Evolutionary conservation across 768 basidiomycete genomes (phyloP).

Genomic region (Lanmaoa rubissima): DNA sequence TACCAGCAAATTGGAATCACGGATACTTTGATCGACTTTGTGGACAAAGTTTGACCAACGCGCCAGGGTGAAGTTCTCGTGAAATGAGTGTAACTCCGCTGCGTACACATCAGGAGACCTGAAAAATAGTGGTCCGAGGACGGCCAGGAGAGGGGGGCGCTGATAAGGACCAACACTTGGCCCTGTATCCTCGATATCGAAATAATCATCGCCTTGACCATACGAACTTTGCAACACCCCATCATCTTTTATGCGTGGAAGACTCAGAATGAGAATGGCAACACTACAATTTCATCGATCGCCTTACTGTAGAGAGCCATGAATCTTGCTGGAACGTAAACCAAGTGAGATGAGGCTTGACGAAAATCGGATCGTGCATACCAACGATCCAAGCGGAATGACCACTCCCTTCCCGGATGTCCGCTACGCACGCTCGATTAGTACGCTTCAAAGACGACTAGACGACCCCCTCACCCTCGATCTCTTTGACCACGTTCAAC

Average conservation of each 20-base stretch:
- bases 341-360: constrained; percentile 1
- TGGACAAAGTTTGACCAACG: constrained; percentile 31
- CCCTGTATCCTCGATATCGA: constrained; percentile 27
- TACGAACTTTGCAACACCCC: constrained; percentile 30
- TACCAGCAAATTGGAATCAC: constrained; percentile 33
- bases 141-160: constrained; percentile 18
- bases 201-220: constrained; percentile 32
- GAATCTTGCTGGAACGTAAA: constrained; percentile 22
- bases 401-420: constrained; percentile 5
- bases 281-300: not conserved
- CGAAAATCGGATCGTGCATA: not conserved
- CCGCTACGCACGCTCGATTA: constrained; percentile 5
- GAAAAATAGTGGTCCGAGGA: constrained; percentile 25
- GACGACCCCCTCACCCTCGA: constrained; percentile 16
- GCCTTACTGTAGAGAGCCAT: constrained; percentile 31
- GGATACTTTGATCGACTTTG: constrained; percentile 32
- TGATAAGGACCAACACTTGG: constrained; percentile 14
- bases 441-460: not conserved
- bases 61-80: constrained; percentile 24
- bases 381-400: constrained; percentile 29
- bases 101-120: constrained; percentile 29
- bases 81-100: constrained; percentile 28
- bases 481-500: constrained; percentile 29
- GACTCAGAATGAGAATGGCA: not conserved
- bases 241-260: constrained; percentile 15